Base-by-base conservation (phyloP, 306 rosid genomes). In the Styphnolobium japonicum region DNA sequence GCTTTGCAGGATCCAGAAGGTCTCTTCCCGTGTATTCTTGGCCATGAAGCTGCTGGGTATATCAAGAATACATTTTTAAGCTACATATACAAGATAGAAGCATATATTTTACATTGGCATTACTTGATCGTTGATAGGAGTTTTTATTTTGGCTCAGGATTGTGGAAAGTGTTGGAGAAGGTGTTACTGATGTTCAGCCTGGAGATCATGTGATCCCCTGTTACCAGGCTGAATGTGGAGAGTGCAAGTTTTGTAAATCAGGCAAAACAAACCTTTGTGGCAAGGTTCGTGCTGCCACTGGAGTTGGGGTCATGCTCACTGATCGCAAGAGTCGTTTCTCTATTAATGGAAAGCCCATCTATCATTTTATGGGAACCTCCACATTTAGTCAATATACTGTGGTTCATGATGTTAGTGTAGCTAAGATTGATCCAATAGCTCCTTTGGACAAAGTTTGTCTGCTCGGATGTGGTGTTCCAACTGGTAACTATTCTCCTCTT, bases 21-120 rank as follows among this genome's bases (percentile, higher is more conserved):
- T 60, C 98, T 95, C 79, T 95, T 95, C 80, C 98, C 98, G 2
- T 92, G 96, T 62, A 93, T 95, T 81, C 97, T 95, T 37, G 98
- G 98, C 29, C 98, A 95, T n/a, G 98, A 95, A 87, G 98, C 98
- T 76, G 98, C 97, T 25, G 98, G 98, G 98, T 93, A 84, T 42
- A 60, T 79, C 11, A 33, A 27, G 4, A 25, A 34, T 37, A 10
- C 25, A 29, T 29, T 61, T 42, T 75, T 45, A 27, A 10, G 22
- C 60, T 23, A 10, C n/a, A n/a, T n/a, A n/a, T n/a, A n/a, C 36
- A 29, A 27, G 25, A 19, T 49, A 39, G 56, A n/a, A 76, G 27
- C 0, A 22, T 46, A 68, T 80, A n/a, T n/a, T n/a, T n/a, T n/a
- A 3, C 46, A 5, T 2, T 46, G 39, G 23, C 4, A 6, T 45